These are phyloP conservation scores for Neurospora tetrasperma DNA, from an alignment of 495 filamentous ascomycete genomes.

Conservation along the genomic window DNA sequence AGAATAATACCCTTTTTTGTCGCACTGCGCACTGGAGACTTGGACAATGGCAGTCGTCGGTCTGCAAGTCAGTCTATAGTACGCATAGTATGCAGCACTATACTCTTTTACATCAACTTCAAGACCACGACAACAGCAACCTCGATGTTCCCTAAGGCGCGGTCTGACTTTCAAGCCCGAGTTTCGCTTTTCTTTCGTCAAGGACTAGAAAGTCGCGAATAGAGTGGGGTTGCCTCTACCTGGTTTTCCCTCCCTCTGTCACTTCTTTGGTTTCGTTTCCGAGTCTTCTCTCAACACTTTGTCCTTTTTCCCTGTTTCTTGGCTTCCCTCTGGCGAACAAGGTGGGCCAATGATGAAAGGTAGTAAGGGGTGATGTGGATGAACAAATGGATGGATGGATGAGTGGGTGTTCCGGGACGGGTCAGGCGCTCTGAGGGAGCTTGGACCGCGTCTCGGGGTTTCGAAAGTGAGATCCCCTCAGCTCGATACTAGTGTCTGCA, in stretches of 20 bases:
- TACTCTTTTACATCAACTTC: not conserved
- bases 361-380: not conserved
- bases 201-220: not conserved
- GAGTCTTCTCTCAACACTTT: not conserved
- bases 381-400: not conserved
- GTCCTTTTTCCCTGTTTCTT: conserved; percentile 2
- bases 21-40: not conserved
- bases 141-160: not conserved
- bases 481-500: not conserved
- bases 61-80: not conserved
- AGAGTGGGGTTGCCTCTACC: not conserved
- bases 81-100: not conserved
- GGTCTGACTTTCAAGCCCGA: not conserved
- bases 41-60: not conserved
- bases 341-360: not conserved
- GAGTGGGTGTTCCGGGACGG: not conserved
- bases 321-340: not conserved
- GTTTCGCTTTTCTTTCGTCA: not conserved
- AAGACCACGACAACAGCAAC: not conserved
- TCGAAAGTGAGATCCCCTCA: not conserved
- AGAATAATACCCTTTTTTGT: not conserved
- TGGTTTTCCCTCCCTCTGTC: not conserved
- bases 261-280: not conserved
- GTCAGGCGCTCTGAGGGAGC: not conserved
- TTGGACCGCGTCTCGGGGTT: not conserved